Percentiles rank a stretch among this genome's conserved stretches.
phyloP scores from a whole-genome alignment of 257 asterid genomes.

The Nicotiana knightiana region DNA sequence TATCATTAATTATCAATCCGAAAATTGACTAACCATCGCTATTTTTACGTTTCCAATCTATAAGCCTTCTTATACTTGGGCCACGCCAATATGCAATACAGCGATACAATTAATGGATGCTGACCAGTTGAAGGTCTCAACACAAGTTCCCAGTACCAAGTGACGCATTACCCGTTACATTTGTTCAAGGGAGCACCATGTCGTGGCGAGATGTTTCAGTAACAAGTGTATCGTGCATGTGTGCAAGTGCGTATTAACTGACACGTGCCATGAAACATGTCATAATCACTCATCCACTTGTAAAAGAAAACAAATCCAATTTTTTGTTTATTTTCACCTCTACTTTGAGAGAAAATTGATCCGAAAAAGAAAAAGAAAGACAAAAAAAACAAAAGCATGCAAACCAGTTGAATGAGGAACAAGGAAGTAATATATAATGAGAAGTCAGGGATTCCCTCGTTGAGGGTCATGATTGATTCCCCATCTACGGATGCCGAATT shows the following conservation, averaged over 20 bases:
- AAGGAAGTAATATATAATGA: too few relatives aligned
- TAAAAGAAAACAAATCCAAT: neutral
- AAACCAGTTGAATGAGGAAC: neutral
- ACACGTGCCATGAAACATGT: neutral
- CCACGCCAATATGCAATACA: too few relatives aligned
- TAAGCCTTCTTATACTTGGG: too few relatives aligned
- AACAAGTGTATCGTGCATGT: neutral
- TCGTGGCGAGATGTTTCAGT: neutral
- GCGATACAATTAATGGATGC: too few relatives aligned
- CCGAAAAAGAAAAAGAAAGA: neutral
- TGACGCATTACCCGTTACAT: neutral
- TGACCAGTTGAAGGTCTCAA: neutral
- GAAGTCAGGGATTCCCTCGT: conserved; percentile 9
- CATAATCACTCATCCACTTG: neutral
- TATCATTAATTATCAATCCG: too few relatives aligned
- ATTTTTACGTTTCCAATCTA: too few relatives aligned
- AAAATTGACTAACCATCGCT: too few relatives aligned
- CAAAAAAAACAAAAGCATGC: neutral
- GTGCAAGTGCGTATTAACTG: neutral
- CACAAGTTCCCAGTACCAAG: neutral
- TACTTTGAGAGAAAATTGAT: neutral
- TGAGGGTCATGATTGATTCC: conserved; percentile 50
- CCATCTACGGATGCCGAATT: conserved; percentile 64
- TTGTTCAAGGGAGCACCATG: neutral
- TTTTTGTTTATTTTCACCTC: neutral